Evolutionary conservation across 805 yeast species (phyloP), one percentile per base, ranked within the genome.

Genomic region (Groenewaldozyma tartarivorans): DNA sequence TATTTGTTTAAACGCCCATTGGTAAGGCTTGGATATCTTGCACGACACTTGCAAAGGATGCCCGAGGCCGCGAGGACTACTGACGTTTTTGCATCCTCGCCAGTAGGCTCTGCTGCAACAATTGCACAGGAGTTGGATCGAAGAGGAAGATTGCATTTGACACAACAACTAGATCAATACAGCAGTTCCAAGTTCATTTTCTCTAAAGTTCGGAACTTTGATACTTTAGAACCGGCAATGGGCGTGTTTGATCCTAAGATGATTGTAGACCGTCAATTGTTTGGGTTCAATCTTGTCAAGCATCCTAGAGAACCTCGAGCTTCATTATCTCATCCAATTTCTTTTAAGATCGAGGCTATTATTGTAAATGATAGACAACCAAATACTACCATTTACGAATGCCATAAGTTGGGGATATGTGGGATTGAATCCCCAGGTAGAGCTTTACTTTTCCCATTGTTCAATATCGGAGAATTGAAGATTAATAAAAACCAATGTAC

Each of bases 391-490:
- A 24, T 24, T 13, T 9, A 13, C 13, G 13, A 24, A 9, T 24
- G 29, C 13, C 29, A 7, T 13, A 24, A 24, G 29, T 20, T 51
- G 19, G 55, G 47, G 1, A 27, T 51, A 13, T 51, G 55, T 38
- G 24, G 47, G 4, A 22, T 50, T 19, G 51, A 48, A 33, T 32
- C 48, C 33, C 52, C 54, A 11, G 53, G 50, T 20, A 34, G 51
- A 20, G 47, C 49, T 4, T 35, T 50, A 16, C 33, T 50, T 38
- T 50, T 50, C 40, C 54, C 54, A 9, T 27, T 42, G 3, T 47
- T 50, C 33, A 38, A 45, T 2, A 26, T 19, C 2, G 47, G 48
- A 5, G 50, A 49, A 13, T 29, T 45, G 13, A 16, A 20, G 18
- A 9, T 38, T 7, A 6, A 16, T 15, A 16, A 16, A 13, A 20